Base-by-base conservation (phyloP, 2,329 filamentous ascomycete genomes). In the Trichoderma semiorbis region DNA sequence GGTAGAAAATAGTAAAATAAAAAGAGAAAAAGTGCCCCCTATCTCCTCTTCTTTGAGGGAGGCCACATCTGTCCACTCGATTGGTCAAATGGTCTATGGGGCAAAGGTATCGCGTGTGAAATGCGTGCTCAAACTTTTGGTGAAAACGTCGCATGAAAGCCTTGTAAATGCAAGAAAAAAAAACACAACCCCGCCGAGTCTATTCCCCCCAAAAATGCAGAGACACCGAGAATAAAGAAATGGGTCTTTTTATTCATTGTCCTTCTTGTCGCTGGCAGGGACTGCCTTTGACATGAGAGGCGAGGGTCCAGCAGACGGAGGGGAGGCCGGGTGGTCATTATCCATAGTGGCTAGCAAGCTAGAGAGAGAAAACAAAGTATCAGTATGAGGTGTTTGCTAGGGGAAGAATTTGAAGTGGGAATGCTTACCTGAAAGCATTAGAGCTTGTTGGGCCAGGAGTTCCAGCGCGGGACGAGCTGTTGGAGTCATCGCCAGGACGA, bases 341-440 rank as follows among this genome's bases (percentile, higher is more conserved):
- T 88, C 90, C 88, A 86, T 87, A 78, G 84, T 89, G 77, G 87
- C 88, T 74, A 90, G 83, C 74, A 89, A 83, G 79, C 88, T 90
- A 24, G 55, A 60, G 39, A n/a, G 28, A 11, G 39, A n/a, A 3
- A 36, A 7, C 4, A 12, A 8, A 14, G 8, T 5, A 30, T 69
- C 32, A 69, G 66, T 18, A 28, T 36, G 7, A 10, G 11, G 18
- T n/a, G 7, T 43, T 43, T n/a, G 7, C 5, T 21, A 21, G 10
- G 39, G 32, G 24, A 21, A 28, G 34, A 43, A n/a, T 18, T 30
- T 7, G 10, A 21, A 4, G 14, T 8, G 3, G 18, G 5, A 61
- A 16, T 12, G 75, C 92, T 87, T 90, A 98, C 95, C 94, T 95
- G 85, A 97, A 99, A 77, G 95, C 92, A 86, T 99, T 99, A 76